These are phyloP conservation scores for Bryum argenteum DNA, from an alignment of 225 moss, liverwort and hornwort species.

Conservation along the genomic window DNA sequence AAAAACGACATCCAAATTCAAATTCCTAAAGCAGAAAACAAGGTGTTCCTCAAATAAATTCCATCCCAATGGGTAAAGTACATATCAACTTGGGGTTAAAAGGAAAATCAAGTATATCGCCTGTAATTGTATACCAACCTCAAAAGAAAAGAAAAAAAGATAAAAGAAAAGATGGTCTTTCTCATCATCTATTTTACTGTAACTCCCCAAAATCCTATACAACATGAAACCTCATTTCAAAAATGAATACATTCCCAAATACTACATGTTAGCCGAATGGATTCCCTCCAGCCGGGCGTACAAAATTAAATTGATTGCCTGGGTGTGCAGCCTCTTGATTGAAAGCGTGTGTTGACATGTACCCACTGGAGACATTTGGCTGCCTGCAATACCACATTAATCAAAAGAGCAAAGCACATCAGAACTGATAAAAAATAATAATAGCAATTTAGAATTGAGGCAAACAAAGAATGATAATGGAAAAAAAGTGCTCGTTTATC, in stretches of 20 bases:
- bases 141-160: conserved; percentile 33
- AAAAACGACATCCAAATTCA: too few species aligned
- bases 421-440: too few species aligned
- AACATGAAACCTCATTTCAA: conserved; percentile 39
- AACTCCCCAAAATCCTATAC: conserved; percentile 30
- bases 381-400: too few species aligned
- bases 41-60: conserved; percentile 35
- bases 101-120: conserved; percentile 39
- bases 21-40: too few species aligned
- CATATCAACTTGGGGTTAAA: conserved; percentile 26
- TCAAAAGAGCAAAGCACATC: not conserved
- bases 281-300: conserved; percentile 57
- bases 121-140: conserved; percentile 42
- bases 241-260: conserved; percentile 22
- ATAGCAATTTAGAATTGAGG: too few species aligned
- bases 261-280: conserved; percentile 51
- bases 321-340: conserved; percentile 44
- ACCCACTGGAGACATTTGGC: conserved; percentile 39
- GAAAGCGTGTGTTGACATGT: conserved; percentile 34
- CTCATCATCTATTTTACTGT: too few species aligned
- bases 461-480: too few species aligned
- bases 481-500: too few species aligned
- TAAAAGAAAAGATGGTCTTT: conserved; percentile 22
- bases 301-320: conserved; percentile 45
- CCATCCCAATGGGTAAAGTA: conserved; percentile 34